Percentiles rank a stretch among this genome's conserved stretches.
Conservation (phyloP, 257 asterid genomes). For the Solanum sitiens region DNA sequence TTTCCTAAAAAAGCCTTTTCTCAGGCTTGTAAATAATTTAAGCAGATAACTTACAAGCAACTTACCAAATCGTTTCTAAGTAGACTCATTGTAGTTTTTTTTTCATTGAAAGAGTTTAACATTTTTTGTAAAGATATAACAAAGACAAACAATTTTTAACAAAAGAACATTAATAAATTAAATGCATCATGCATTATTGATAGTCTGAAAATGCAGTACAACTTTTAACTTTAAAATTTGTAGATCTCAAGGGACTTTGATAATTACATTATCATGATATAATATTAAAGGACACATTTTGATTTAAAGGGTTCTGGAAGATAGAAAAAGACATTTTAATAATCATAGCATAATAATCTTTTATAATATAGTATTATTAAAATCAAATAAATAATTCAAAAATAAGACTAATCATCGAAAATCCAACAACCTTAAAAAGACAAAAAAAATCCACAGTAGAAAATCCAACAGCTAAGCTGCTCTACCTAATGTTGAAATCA, state of each 20-base stretch:
- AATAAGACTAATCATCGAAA: background rate
- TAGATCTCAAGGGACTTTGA: background rate
- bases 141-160: background rate
- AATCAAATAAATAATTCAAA: background rate
- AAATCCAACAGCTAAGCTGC: background rate
- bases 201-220: background rate
- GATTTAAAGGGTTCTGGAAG: background rate
- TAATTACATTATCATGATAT: background rate
- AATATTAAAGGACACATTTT: background rate
- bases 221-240: background rate
- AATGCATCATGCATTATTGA: background rate
- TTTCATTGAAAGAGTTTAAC: background rate
- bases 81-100: too few relatives aligned
- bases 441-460: background rate
- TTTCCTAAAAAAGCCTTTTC: background rate
- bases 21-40: background rate
- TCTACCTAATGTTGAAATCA: background rate
- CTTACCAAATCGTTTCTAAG: accelerated
- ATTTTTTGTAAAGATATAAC: background rate
- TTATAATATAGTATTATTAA: background rate
- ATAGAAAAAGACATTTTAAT: background rate
- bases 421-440: background rate
- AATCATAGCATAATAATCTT: background rate
- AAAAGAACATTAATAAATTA: background rate
- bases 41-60: background rate